Conservation (phyloP, 805 yeast species). For the Brettanomyces anomalus region DNA sequence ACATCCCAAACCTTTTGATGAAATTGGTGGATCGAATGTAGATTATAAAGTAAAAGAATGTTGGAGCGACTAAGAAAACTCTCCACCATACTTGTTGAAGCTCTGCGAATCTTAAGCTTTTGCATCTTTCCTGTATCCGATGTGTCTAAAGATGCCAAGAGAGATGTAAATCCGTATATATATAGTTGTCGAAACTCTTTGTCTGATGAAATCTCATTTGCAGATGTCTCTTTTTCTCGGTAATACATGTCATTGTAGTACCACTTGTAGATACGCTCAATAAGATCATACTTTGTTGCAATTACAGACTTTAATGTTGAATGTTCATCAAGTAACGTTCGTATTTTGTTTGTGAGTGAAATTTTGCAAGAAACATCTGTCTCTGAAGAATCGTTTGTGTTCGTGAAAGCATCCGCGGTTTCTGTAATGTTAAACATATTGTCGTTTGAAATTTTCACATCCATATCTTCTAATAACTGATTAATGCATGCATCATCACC, state of each 20-base stretch:
- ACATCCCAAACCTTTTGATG: constrained; percentile 14
- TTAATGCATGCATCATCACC: background rate
- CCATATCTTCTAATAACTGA: background rate
- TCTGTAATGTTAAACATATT: background rate
- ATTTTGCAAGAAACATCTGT: constrained; percentile 11
- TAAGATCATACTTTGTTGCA: constrained; percentile 7
- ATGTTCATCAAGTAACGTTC: constrained; percentile 11
- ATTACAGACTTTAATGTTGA: constrained; percentile 5
- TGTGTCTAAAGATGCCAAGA: constrained; percentile 9
- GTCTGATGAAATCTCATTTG: constrained; percentile 3
- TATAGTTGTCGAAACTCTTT: constrained; percentile 13
- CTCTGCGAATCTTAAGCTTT: constrained; percentile 7
- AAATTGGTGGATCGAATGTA: constrained; percentile 11
- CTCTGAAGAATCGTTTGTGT: no score
- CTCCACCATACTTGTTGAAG: constrained; percentile 12
- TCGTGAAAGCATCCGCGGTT: background rate
- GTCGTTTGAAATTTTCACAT: background rate
- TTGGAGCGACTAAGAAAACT: constrained; percentile 9
- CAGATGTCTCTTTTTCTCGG: constrained; percentile 4
- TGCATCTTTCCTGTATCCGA: background rate
- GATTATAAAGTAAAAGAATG: constrained; percentile 11
- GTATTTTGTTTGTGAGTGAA: constrained; percentile 14
- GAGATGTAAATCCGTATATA: constrained; percentile 12
- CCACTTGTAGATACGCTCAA: constrained; percentile 4
- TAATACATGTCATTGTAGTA: constrained; percentile 12